Percentiles rank a stretch among this genome's conserved stretches.
These are phyloP conservation scores for Penicillium desertorum DNA, from an alignment of 495 filamentous ascomycete genomes.

Conservation along the genomic window DNA sequence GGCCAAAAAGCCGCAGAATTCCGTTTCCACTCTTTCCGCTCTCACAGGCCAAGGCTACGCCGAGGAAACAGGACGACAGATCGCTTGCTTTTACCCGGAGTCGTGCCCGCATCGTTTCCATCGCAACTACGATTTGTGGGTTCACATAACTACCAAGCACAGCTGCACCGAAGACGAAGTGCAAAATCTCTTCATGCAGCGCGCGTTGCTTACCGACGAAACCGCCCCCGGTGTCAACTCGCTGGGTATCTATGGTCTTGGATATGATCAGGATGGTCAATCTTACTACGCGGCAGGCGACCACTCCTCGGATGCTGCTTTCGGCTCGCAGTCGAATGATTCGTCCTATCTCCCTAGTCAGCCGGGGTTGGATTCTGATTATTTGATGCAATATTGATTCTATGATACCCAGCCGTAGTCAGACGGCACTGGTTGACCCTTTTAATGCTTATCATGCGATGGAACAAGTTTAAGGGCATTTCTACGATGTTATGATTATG, in stretches of 20 bases:
- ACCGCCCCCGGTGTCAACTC: constrained; percentile 31
- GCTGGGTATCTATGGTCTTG: constrained; percentile 47
- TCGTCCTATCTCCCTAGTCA: constrained; percentile 12
- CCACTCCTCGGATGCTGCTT: constrained; percentile 3
- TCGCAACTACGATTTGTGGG: constrained; percentile 64
- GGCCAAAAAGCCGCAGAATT: constrained; percentile 26
- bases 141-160: constrained; percentile 62
- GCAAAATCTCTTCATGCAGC: constrained; percentile 45
- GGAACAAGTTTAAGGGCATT: constrained; percentile 11
- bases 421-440: constrained; percentile 40
- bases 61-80: constrained; percentile 51
- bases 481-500: constrained; percentile 9
- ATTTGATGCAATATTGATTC: constrained; percentile 35
- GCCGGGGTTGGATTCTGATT: constrained; percentile 22
- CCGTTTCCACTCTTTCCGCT: constrained; percentile 39
- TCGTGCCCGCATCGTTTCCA: constrained; percentile 61
- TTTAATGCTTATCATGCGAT: constrained; percentile 36
- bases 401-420: constrained; percentile 36
- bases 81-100: constrained; percentile 53
- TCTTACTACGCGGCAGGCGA: constrained; percentile 9
- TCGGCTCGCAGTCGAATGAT: constrained; percentile 9
- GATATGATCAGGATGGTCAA: constrained; percentile 33
- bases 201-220: constrained; percentile 39
- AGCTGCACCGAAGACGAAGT: constrained; percentile 51
- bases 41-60: constrained; percentile 62